Percentiles rank a stretch among this genome's conserved stretches.
Conservation (phyloP, 1,284 basidiomycete genomes). For the Ustilago tritici region DNA sequence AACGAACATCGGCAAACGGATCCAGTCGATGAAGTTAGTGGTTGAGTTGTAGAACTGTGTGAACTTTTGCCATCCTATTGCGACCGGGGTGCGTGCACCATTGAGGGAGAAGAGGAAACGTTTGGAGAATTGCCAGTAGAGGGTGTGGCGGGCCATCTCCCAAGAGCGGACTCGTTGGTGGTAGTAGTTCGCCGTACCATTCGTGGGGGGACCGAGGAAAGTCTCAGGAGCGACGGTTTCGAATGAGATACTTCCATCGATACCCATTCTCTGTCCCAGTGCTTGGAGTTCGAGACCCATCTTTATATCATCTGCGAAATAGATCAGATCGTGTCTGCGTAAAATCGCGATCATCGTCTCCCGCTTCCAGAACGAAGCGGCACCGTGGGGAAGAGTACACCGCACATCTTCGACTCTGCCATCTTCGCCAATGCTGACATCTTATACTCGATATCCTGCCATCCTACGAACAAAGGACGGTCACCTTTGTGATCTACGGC, state of each 20-base stretch:
- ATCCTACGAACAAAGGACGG: conserved; percentile 41
- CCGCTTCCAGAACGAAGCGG: conserved; percentile 36
- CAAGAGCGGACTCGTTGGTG: conserved; percentile 36
- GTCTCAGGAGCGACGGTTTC: conserved; percentile 39
- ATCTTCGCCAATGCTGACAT: conserved; percentile 42
- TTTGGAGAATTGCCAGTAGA: conserved; percentile 47
- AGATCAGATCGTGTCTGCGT: conserved; percentile 34
- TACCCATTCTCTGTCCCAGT: conserved; percentile 26
- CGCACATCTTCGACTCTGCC: conserved; percentile 35
- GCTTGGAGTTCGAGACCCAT: conserved; percentile 45
- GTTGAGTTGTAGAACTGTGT: conserved; percentile 44
- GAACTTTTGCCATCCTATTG: conserved; percentile 41
- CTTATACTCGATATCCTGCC: conserved; percentile 53
- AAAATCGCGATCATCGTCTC: conserved; percentile 36
- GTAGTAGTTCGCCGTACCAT: conserved; percentile 37
- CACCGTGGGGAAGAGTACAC: conserved; percentile 43
- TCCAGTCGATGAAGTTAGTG: conserved; percentile 49
- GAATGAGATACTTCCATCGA: conserved; percentile 34
- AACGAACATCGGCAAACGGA: conserved; percentile 39
- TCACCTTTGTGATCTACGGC: conserved; percentile 44
- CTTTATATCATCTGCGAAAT: conserved; percentile 47
- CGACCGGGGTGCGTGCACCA: conserved; percentile 18
- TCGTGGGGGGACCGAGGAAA: conserved; percentile 31
- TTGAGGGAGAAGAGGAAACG: conserved; percentile 39
- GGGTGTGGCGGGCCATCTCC: conserved; percentile 46